Evolutionary conservation across 495 filamentous ascomycete genomes (phyloP).

Genomic region (Daldinia grandis): DNA sequence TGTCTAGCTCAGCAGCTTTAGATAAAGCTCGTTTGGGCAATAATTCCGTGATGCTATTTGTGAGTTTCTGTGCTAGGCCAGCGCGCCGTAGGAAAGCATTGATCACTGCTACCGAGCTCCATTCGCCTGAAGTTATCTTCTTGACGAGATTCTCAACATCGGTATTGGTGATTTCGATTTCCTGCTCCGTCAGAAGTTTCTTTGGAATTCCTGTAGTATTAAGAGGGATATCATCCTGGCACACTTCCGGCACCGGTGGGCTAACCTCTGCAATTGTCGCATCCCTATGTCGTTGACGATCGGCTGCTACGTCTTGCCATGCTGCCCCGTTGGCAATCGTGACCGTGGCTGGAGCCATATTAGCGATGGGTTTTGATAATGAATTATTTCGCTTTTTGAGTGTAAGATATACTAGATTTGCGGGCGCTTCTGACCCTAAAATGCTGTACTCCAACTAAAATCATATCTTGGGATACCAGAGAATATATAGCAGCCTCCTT

Average conservation of each 20-base stretch:
- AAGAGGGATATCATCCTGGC: slow-evolving; percentile 45
- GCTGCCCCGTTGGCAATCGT: slow-evolving; percentile 49
- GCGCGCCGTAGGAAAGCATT: slow-evolving; percentile 60
- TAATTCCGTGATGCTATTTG: slow-evolving; percentile 70
- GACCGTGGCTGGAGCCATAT: slow-evolving; percentile 44
- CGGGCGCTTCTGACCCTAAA: not conserved
- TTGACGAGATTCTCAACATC: slow-evolving; percentile 56
- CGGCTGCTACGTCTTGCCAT: slow-evolving; percentile 59
- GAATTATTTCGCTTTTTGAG: not conserved
- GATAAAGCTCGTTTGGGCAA: slow-evolving; percentile 66
- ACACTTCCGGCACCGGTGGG: slow-evolving; percentile 48
- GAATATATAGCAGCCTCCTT: slow-evolving; percentile 8
- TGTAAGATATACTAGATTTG: not conserved
- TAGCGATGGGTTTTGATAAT: not conserved
- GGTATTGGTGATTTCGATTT: slow-evolving; percentile 62
- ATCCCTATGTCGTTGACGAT: slow-evolving; percentile 56
- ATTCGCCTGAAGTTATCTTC: slow-evolving; percentile 44
- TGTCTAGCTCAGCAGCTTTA: slow-evolving; percentile 66
- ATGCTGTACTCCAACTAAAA: not conserved
- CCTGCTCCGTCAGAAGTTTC: slow-evolving; percentile 56
- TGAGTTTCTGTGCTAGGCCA: slow-evolving; percentile 52
- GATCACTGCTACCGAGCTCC: slow-evolving; percentile 55
- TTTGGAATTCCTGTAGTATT: slow-evolving; percentile 55
- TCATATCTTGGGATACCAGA: not conserved
- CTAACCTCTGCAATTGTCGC: slow-evolving; percentile 48